Percentiles rank a stretch among this genome's conserved stretches.
Conservation (phyloP, 805 yeast species). For the Candida saitoana region DNA sequence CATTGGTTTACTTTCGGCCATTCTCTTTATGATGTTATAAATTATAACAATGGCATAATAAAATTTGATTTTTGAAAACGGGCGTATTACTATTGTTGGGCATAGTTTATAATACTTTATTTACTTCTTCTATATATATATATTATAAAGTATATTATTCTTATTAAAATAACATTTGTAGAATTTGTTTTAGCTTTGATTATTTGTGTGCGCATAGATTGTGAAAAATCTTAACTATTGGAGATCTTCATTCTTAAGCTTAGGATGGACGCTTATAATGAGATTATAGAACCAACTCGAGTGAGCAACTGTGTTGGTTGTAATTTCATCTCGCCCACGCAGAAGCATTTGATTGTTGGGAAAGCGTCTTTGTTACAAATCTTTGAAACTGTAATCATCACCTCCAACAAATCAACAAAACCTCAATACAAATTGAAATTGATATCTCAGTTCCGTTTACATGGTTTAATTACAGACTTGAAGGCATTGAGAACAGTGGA, state of each 20-base stretch:
- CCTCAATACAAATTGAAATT: slow-evolving; percentile 27
- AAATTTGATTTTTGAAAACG: neutral
- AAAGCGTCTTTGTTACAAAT: slow-evolving; percentile 68
- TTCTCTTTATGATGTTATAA: slow-evolving; percentile 16
- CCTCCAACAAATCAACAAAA: slow-evolving; percentile 15
- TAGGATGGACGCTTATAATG: slow-evolving; percentile 74
- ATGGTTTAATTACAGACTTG: slow-evolving; percentile 65
- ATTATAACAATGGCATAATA: neutral
- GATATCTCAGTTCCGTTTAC: slow-evolving; percentile 62
- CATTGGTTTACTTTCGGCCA: slow-evolving; percentile 23
- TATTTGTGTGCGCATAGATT: neutral
- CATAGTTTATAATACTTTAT: too few species aligned
- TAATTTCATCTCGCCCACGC: slow-evolving; percentile 41
- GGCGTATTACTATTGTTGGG: neutral
- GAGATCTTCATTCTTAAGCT: neutral
- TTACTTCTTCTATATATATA: too few species aligned
- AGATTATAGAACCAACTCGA: slow-evolving; percentile 70
- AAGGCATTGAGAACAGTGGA: slow-evolving; percentile 47
- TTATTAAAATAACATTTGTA: too few species aligned
- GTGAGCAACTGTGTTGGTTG: slow-evolving; percentile 60
- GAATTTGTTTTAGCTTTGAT: too few species aligned
- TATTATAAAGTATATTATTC: too few species aligned
- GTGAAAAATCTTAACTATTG: neutral
- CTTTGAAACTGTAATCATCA: slow-evolving; percentile 38
- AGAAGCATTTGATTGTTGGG: slow-evolving; percentile 60